Base-by-base conservation (phyloP, 1,284 basidiomycete species). In the Peniophora sp. region DNA sequence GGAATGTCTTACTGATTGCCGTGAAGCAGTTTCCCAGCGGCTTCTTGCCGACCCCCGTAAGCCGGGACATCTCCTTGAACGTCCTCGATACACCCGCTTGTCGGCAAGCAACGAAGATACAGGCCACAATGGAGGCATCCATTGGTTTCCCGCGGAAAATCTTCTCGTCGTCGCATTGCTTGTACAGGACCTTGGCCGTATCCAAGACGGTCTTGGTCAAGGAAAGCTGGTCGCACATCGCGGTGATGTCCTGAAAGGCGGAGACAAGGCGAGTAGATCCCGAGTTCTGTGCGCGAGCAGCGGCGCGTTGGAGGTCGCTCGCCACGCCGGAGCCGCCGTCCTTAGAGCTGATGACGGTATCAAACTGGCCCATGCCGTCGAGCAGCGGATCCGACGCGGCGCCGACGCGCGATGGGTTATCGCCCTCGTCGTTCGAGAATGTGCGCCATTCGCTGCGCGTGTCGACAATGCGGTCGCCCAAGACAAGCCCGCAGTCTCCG, bases 351-450 rank as follows among this genome's bases (percentile, higher is more conserved):
- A 99, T 97, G 55, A 92, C 81, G 24, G 97, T 99, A 62, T 94
- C 89, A 49, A 97, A 80, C 64, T 94, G 88, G 64, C 96, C 93
- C 60, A 93, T 88, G 46, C 92, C 92, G 64, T 97, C 95, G 70
- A 98, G 78, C 24, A 97, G 74, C 49, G 95, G 93, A 65, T 97
- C 94, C 39, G 86, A 84, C 37, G 94, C 92, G 51, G 92, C 93
- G 73, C 97, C 97, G 58, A 99, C 97, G 90, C 97, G 97, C 60
- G 96, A 99, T 52, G 96, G 96, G 67, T 99, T 96, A 68, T 99
- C 97, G 54, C 96, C 95, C 72, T 98, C 96, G 67, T 99, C 94
- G 61, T 94, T 97, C 58, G 97, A 97, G 69, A 99, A 99, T 52
- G 97, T 99, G 86, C 89, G 78, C 88, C 92, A 99, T 84, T 99